Evolutionary conservation across 2,329 filamentous ascomycete genomes (phyloP).

Genomic region (Scytalidium lignicola): DNA sequence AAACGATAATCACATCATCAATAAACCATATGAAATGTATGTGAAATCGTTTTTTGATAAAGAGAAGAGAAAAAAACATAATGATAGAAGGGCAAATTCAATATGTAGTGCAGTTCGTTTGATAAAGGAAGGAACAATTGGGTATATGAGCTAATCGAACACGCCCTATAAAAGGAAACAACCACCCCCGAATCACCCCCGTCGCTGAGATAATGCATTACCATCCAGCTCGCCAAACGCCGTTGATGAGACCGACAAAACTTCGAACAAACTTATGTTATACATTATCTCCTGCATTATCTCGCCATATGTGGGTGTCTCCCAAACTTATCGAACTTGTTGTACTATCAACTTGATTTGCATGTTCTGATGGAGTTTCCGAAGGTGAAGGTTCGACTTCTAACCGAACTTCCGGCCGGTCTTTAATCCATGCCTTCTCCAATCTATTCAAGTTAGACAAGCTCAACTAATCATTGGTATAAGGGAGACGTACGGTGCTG

Average conservation of each 20-base stretch:
- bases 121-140: conserved; percentile 9
- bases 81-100: background rate
- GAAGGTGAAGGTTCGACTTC: conserved; percentile 9
- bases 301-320: conserved; percentile 46
- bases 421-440: conserved; percentile 62
- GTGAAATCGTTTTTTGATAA: background rate
- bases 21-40: too few relatives aligned
- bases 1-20: too few relatives aligned
- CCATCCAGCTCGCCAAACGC: background rate
- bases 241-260: background rate
- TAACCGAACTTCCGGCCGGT: conserved; percentile 1
- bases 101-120: background rate
- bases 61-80: background rate
- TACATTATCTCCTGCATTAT: conserved; percentile 29
- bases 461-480: background rate
- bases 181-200: too few relatives aligned
- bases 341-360: conserved; percentile 30
- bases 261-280: conserved; percentile 9
- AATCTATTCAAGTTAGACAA: conserved; percentile 40
- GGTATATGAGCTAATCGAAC: conserved; percentile 8
- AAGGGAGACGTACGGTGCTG: conserved; percentile 51
- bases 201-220: background rate
- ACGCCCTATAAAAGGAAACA: conserved; percentile 2
- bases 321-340: conserved; percentile 42
- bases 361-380: conserved; percentile 6